These are phyloP conservation scores for Phytophthora macrochlamydospora DNA, from an alignment of 352 stramenopile species.

Conservation along the genomic window DNA sequence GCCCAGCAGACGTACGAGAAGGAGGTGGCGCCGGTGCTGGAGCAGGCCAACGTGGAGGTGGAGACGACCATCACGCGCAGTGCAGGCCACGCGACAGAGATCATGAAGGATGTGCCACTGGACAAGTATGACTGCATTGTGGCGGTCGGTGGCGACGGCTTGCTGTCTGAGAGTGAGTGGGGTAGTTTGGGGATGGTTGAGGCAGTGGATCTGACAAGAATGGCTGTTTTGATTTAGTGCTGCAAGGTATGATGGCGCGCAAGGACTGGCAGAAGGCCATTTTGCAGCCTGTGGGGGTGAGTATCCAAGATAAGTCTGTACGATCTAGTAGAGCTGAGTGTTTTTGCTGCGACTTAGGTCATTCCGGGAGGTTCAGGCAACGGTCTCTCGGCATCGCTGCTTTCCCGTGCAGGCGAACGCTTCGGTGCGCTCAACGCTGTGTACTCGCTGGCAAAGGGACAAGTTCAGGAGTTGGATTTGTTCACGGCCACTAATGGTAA, in stretches of 20 bases:
- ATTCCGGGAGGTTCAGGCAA: slow-evolving; percentile 70
- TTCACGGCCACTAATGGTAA: slow-evolving; percentile 52
- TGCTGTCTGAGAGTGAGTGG: slow-evolving; percentile 69
- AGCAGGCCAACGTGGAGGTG: slow-evolving; percentile 60
- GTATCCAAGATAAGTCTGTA: slow-evolving; percentile 9
- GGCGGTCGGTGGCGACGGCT: slow-evolving; percentile 64
- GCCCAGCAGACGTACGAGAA: slow-evolving; percentile 58
- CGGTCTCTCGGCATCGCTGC: slow-evolving; percentile 58
- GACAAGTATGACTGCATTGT: slow-evolving; percentile 71
- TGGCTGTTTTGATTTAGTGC: slow-evolving; percentile 40
- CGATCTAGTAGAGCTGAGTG: slow-evolving; percentile 1
- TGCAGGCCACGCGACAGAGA: slow-evolving; percentile 63
- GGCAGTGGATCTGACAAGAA: slow-evolving; percentile 11
- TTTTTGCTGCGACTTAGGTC: slow-evolving; percentile 24
- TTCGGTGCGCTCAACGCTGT: slow-evolving; percentile 61
- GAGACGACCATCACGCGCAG: slow-evolving; percentile 58
- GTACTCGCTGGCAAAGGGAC: slow-evolving; percentile 70
- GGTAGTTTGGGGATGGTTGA: background rate
- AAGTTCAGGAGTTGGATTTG: slow-evolving; percentile 67
- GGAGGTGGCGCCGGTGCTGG: slow-evolving; percentile 55
- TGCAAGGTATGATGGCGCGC: slow-evolving; percentile 75
- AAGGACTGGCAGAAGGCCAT: slow-evolving; percentile 65
- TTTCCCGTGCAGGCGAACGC: slow-evolving; percentile 53
- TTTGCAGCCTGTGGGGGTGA: slow-evolving; percentile 55
- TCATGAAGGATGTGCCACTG: slow-evolving; percentile 45